Evolutionary conservation across 768 basidiomycete genomes (phyloP).

Genomic region (Pleurotus salmoneostramineus): DNA sequence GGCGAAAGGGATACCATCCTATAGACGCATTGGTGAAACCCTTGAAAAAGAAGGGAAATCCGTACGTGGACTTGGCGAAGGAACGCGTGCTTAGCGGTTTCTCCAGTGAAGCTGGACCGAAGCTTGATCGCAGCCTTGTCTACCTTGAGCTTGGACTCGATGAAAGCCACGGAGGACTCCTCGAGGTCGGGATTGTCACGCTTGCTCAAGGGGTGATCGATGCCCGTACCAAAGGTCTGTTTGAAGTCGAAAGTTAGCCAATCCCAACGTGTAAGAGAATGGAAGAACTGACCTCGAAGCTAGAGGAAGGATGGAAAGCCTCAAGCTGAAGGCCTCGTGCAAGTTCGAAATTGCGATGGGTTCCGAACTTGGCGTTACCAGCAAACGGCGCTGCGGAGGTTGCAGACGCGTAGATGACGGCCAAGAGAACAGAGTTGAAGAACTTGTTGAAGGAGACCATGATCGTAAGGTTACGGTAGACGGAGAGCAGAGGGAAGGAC

Average conservation of each 20-base stretch:
- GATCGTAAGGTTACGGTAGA: too few relatives aligned
- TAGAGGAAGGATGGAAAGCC: conserved; percentile 30
- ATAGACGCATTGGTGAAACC: background rate
- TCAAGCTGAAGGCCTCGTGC: conserved; percentile 25
- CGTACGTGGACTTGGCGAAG: conserved; percentile 22
- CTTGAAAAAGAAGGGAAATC: background rate
- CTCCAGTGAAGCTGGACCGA: conserved; percentile 21
- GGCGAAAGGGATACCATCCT: conserved; percentile 27
- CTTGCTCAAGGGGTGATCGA: conserved; percentile 24
- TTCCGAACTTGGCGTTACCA: conserved; percentile 23
- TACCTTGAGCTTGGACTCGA: conserved; percentile 19
- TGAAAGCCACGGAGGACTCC: conserved; percentile 21
- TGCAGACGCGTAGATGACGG: conserved; percentile 22
- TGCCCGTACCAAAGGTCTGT: conserved; percentile 25
- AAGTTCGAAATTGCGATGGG: conserved; percentile 24
- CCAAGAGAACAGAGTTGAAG: conserved; percentile 22
- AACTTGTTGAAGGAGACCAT: conserved; percentile 24
- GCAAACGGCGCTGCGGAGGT: conserved; percentile 22
- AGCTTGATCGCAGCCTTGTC: conserved; percentile 15
- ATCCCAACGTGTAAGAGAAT: background rate
- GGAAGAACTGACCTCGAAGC: conserved; percentile 23
- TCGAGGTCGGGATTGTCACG: conserved; percentile 17
- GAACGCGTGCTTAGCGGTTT: conserved; percentile 21
- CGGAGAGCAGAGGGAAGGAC: too few relatives aligned
- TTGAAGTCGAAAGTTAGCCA: background rate